Base-by-base conservation (phyloP, 2,329 filamentous ascomycete species). In the Trichoderma oligosporum region DNA sequence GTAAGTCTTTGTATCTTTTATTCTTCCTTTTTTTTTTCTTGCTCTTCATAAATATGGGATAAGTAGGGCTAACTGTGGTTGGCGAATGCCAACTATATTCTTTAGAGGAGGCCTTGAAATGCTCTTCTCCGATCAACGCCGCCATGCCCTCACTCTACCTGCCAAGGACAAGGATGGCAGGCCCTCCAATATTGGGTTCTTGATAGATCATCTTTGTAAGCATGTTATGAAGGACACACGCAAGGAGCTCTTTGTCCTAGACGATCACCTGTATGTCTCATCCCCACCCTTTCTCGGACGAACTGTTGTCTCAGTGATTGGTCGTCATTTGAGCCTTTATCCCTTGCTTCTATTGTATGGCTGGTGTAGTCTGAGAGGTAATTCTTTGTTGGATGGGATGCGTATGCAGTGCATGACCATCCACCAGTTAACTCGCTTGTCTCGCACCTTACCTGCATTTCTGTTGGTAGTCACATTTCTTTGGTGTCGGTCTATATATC, bases 41-140 rank as follows among this genome's bases (percentile, higher is more conserved):
- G 31, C 2, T 14, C 20, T 27, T 38, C 16, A 38, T 36, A 22
- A 22, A 5, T 29, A 33, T 16, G 11, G 20, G 25, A 38, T 9
- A 14, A 38, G 38, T 9, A 45, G 25, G n/a, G 46, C 39, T 56
- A 44, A 55, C 58, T 38, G 41, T 41, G 45, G 47, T 42, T 29
- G 65, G 63, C 57, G 58, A 59, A 60, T 6, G 44, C 44, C 36
- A 41, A 64, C 62, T 55, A 58, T 57, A 58, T 57, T 57, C 58
- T 57, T 44, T 65, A 92, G 94, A 62, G 94, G 94, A 61, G 94
- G 94, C 20, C 82, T 99, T 16, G 94, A 99, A 75, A 88, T 96
- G 76, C 86, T 99, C 63, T 99, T 99, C 75, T 84, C 86, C 29
- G 87, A 96, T 70, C 79, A 91, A 73, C 83, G 87, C 56, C 87